These are phyloP conservation scores for Pseudonectria foliicola DNA, from an alignment of 2,329 filamentous ascomycete species.

Conservation along the genomic window DNA sequence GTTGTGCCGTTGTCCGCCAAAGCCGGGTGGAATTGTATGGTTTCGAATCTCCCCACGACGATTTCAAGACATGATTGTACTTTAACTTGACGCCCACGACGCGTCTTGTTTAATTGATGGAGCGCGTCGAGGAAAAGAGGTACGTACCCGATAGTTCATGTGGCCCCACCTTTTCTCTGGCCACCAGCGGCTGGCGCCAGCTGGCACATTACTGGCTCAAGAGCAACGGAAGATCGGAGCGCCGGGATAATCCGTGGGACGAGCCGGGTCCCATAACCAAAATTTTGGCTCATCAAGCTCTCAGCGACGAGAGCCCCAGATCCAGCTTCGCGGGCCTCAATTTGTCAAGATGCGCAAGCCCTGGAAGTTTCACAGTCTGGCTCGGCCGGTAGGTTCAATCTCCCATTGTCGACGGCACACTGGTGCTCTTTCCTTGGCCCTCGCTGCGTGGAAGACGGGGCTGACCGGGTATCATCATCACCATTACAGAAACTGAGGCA, in stretches of 20 bases:
- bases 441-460: conserved; percentile 5
- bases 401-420: background rate
- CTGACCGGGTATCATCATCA: conserved; percentile 8
- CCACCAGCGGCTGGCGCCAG: conserved; percentile 10
- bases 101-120: conserved; percentile 24
- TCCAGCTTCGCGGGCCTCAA: conserved; percentile 21
- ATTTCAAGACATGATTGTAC: conserved; percentile 4
- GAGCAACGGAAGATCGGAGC: conserved; percentile 8
- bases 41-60: conserved; percentile 4
- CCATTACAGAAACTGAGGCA: conserved; percentile 73
- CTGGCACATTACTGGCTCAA: conserved; percentile 3
- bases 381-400: conserved; percentile 49
- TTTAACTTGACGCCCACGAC: conserved; percentile 7
- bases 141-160: background rate
- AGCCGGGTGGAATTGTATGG: conserved; percentile 1
- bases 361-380: conserved; percentile 58
- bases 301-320: conserved; percentile 19
- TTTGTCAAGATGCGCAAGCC: conserved; percentile 46
- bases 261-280: conserved; percentile 19
- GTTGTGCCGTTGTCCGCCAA: background rate
- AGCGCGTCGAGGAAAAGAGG: conserved; percentile 13
- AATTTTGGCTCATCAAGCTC: conserved; percentile 23
- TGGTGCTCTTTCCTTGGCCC: conserved; percentile 2
- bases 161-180: conserved; percentile 10
- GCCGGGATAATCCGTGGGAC: conserved; percentile 23